phyloP scores from a whole-genome alignment of 1,284 basidiomycete species.

The Marasmius tenuissimus region DNA sequence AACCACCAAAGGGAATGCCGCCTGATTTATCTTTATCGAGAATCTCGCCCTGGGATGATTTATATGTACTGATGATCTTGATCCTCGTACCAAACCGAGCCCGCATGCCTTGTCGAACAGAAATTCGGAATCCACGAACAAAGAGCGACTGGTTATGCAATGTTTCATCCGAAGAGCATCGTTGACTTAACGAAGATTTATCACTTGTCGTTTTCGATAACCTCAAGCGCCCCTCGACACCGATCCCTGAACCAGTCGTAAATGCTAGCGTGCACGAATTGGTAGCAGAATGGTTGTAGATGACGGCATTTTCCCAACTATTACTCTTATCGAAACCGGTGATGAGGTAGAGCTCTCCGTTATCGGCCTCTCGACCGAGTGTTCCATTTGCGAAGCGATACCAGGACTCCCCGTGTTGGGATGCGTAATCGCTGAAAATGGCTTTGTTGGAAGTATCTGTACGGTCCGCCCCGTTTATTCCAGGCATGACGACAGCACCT shows the following conservation, averaged over 20 bases:
- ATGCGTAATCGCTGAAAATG: conserved; percentile 4
- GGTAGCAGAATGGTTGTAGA: not conserved
- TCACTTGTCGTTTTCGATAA: not conserved
- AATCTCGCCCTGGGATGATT: not conserved
- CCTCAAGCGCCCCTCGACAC: not conserved
- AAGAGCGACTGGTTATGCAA: not conserved
- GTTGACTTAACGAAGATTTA: not conserved
- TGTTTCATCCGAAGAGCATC: not conserved
- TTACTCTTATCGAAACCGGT: conserved; percentile 11
- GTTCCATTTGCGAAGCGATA: conserved; percentile 7
- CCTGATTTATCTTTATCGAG: not conserved
- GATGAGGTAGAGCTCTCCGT: conserved; percentile 11
- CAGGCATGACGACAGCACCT: conserved; percentile 10
- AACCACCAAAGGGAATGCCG: not conserved
- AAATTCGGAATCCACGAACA: not conserved
- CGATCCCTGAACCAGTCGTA: not conserved
- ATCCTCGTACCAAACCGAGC: not conserved
- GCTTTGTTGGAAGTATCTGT: not conserved
- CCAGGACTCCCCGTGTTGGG: not conserved
- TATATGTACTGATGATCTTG: not conserved
- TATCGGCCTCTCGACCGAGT: not conserved
- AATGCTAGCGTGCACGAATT: not conserved
- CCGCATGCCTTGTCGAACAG: not conserved
- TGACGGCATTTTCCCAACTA: not conserved
- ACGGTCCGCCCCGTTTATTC: conserved; percentile 3